Conservation (phyloP, 441 rosid species). For the Pelargonium cotyledonis region DNA sequence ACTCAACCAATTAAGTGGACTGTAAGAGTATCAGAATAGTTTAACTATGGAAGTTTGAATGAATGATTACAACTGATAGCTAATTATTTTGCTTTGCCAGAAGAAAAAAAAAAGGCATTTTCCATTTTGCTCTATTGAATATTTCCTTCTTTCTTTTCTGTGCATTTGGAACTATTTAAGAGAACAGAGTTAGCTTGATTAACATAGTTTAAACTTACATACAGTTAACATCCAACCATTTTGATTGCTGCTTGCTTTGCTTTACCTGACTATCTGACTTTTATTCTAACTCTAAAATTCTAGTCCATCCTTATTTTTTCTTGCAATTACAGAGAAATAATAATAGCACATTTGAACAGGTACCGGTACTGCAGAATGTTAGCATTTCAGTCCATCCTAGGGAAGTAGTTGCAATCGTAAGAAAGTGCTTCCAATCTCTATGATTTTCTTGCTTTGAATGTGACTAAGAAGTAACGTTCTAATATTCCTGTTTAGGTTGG, state of each 20-base stretch:
- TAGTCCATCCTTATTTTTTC: background rate
- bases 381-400: conserved; percentile 60
- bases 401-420: conserved; percentile 86
- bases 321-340: conserved; percentile 5
- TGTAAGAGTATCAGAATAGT: too few species aligned
- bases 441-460: conserved; percentile 11
- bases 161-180: background rate
- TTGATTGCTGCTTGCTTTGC: background rate
- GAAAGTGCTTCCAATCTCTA: conserved; percentile 21
- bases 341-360: conserved; percentile 33
- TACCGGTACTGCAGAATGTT: conserved; percentile 58
- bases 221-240: too few species aligned
- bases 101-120: background rate
- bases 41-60: background rate
- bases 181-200: background rate
- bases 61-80: background rate
- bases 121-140: background rate
- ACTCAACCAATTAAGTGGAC: conserved; percentile 3
- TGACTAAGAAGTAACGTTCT: conserved; percentile 14
- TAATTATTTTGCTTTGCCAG: background rate
- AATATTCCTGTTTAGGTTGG: conserved; percentile 57
- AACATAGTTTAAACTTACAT: too few species aligned
- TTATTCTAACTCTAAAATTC: too few species aligned
- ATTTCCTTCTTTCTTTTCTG: background rate
- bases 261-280: background rate